Evolutionary conservation across 345 rosid genomes (phyloP), one percentile per base, ranked within the genome.

Genomic region (Fremontodendron californicum): DNA sequence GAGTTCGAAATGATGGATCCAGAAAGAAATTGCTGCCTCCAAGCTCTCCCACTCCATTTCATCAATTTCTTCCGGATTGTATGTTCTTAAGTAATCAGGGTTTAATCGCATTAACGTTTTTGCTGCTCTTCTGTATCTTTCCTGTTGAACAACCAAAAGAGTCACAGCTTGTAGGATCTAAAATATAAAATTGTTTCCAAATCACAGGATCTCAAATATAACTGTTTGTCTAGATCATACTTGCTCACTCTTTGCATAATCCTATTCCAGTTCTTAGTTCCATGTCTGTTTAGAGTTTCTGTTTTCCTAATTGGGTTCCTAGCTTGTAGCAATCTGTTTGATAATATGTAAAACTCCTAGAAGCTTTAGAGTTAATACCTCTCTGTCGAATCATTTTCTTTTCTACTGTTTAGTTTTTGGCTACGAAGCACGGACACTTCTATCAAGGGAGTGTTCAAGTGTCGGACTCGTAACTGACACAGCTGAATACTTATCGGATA

Each of bases 41-140:
- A 90, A 78, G 73, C 71, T 83, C 78, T 84, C 88, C 93, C 93
- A 88, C 77, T 84, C 93, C 87, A 90, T 85, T 77, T 81, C 80
- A 64, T 84, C 90, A 16, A 90, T 90, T 75, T 90, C 89, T 81
- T 90, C 89, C 0, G 93, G 82, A 33, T 77, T 75, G 80, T 85
- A 87, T 37, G 85, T 85, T 57, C 76, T 71, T 71, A 90, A 78
- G 73, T 90, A 90, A 77, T 85, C 87, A 0, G 90, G 91, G 63
- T 77, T 88, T 13, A 88, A 68, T 40, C 86, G 74, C 93, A 87
- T 88, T 68, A 88, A 78, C 25, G 88, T 86, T 79, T 90, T 90
- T 6, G 90, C 91, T 27, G 88, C 91, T 58, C 93, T 86, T 79
- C 76, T 79, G 31, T 88, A 90, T 73, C 93, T 88, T 69, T 80